Conservation (phyloP, 441 rosid species). For the Brassica hybrid region DNA sequence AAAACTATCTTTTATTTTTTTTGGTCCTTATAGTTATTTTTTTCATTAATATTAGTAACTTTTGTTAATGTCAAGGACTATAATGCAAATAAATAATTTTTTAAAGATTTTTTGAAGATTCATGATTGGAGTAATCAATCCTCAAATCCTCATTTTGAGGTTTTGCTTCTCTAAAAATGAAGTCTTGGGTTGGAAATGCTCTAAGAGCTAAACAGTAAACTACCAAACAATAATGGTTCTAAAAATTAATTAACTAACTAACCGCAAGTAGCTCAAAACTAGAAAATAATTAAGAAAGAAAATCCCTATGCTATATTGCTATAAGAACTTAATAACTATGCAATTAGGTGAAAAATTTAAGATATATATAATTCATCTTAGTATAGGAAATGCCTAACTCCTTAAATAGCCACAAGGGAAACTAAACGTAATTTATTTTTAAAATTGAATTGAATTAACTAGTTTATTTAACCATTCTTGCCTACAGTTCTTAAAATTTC, state of each 20-base stretch:
- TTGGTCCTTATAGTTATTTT: no score
- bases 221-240: background rate
- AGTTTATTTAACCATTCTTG: background rate
- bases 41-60: no score
- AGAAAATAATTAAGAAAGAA: background rate
- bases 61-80: no score
- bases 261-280: background rate
- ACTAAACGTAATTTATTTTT: background rate
- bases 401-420: background rate
- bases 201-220: background rate
- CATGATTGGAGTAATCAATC: no score
- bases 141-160: no score
- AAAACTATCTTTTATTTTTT: no score
- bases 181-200: no score
- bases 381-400: slow-evolving; percentile 21
- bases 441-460: background rate
- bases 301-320: background rate
- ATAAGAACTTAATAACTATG: background rate
- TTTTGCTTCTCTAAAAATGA: no score
- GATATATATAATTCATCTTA: background rate
- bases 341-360: slow-evolving; percentile 10
- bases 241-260: background rate
- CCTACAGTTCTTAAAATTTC: background rate
- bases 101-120: no score
- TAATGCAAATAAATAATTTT: no score